Evolutionary conservation across 495 filamentous ascomycete species (phyloP).

Genomic region (Hyaloscypha variabilis): DNA sequence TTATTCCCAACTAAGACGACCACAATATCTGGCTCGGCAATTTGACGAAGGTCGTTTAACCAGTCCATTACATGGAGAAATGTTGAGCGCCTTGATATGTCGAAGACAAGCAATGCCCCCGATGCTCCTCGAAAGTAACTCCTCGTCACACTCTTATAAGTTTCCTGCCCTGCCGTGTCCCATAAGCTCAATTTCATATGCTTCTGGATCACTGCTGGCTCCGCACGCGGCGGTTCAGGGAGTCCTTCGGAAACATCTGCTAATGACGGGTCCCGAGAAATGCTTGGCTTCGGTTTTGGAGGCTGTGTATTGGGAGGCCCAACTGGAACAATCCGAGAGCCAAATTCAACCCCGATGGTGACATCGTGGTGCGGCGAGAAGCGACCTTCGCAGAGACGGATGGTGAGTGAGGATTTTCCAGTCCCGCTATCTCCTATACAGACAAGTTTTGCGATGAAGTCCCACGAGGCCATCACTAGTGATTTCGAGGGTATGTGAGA

Average conservation of each 20-base stretch:
- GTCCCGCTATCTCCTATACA: conserved; percentile 95
- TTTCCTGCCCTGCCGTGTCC: conserved; percentile 98
- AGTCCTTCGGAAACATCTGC: conserved; percentile 36
- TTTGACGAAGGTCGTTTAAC: conserved; percentile 89
- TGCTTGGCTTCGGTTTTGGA: conserved; percentile 30
- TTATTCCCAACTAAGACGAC: conserved; percentile 97
- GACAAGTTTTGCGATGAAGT: conserved; percentile 98
- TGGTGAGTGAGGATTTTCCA: conserved; percentile 87
- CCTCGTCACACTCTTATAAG: conserved; percentile 91
- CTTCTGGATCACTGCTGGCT: conserved; percentile 53
- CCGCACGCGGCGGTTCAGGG: conserved; percentile 37
- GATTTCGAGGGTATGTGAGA: neutral
- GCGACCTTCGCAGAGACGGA: conserved; percentile 95
- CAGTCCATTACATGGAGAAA: conserved; percentile 85
- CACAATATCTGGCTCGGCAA: conserved; percentile 91
- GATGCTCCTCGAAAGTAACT: conserved; percentile 94
- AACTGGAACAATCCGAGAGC: conserved; percentile 89
- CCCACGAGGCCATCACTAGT: conserved; percentile 62
- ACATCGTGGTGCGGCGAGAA: conserved; percentile 94
- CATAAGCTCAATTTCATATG: conserved; percentile 79
- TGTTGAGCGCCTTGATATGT: conserved; percentile 84
- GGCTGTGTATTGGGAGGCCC: conserved; percentile 66
- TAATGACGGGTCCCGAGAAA: conserved; percentile 30
- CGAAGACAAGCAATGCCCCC: conserved; percentile 91
- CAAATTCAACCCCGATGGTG: conserved; percentile 98